Evolutionary conservation across 495 filamentous ascomycete species (phyloP), one percentile per base, ranked within the genome.

Genomic region (Penicillium canariense): DNA sequence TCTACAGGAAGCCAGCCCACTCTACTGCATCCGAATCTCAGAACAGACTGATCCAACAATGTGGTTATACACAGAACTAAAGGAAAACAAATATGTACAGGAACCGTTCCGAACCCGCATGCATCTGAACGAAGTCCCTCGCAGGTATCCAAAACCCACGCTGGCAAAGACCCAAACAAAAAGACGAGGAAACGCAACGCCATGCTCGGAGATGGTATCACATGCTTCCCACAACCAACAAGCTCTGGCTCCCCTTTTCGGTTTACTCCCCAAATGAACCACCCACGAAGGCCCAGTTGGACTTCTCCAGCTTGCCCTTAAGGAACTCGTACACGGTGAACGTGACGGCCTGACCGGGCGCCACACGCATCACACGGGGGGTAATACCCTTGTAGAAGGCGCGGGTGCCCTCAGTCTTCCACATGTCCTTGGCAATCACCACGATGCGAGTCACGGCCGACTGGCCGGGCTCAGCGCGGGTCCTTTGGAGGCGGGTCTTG

Each of bases 331-430:
- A 97, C 58, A 97, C 91, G 40, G 91, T 96, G 67, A 97, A 99
- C 1, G 94, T 98, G 26, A 99, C 94, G 23, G 95, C 95, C 77
- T 99, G 94, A 46, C 94, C 94, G 12, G 94, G 94, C 27, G 94
- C 94, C 28, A 99, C 94, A 61, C 94, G 82, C 93, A 97, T 97
- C 56, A 98, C 88, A 55, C 94, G 82, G 8, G 94, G 94, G 48
- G 94, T 99, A 72, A 99, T 97, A 56, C 94, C 94, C 82, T 96
- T 97, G 78, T 97, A 99, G 78, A 99, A 99, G 10, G 93, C 93
- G 43, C 88, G 84, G 53, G 88, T 77, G 10, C 94, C 94, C 71
- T 99, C 94, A 71, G 93, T 87, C 87, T 87, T 93, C 76, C 95
- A 96, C 94, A 99, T 97, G 58, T 96, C 90, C 51, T 78, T 82